phyloP scores from a whole-genome alignment of 2,329 filamentous ascomycete genomes.

The Ramularia endophylla region DNA sequence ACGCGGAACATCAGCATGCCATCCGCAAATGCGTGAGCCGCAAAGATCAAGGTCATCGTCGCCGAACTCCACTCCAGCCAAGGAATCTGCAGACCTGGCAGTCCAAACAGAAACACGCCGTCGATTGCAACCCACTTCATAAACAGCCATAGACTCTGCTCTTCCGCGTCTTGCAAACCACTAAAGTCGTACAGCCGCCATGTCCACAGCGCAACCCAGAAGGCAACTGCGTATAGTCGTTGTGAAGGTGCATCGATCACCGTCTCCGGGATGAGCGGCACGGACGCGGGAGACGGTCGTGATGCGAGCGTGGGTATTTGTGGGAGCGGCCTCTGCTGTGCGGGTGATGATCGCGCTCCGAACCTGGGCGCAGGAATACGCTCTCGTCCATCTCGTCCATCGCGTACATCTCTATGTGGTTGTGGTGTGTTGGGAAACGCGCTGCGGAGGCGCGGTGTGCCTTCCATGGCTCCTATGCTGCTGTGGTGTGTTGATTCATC shows the following conservation, averaged over 20 bases:
- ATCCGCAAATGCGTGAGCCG: slow-evolving; percentile 66
- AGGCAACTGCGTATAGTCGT: slow-evolving; percentile 74
- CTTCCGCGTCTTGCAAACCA: slow-evolving; percentile 69
- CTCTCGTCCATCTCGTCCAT: slow-evolving; percentile 1
- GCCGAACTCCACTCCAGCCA: slow-evolving; percentile 89
- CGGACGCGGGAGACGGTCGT: slow-evolving; percentile 9
- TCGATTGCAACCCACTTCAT: slow-evolving; percentile 92
- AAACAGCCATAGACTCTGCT: slow-evolving; percentile 83
- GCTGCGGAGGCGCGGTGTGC: slow-evolving; percentile 75
- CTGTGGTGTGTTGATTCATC: neutral
- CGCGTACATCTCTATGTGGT: slow-evolving; percentile 6
- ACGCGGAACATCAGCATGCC: slow-evolving; percentile 91
- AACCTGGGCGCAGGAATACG: slow-evolving; percentile 7
- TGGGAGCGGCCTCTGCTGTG: slow-evolving; percentile 28
- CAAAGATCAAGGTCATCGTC: slow-evolving; percentile 64
- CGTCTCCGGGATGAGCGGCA: slow-evolving; percentile 71
- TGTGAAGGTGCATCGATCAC: slow-evolving; percentile 87
- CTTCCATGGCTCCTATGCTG: slow-evolving; percentile 54
- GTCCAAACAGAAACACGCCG: slow-evolving; percentile 75
- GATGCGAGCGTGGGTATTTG: slow-evolving; percentile 18
- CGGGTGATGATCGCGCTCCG: slow-evolving; percentile 8
- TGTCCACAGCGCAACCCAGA: slow-evolving; percentile 69
- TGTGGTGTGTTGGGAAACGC: slow-evolving; percentile 71
- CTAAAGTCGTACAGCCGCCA: slow-evolving; percentile 88
- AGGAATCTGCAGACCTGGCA: slow-evolving; percentile 84